Conservation (phyloP, 2,329 filamentous ascomycete genomes). For the Ascocoryne sarcoides region DNA sequence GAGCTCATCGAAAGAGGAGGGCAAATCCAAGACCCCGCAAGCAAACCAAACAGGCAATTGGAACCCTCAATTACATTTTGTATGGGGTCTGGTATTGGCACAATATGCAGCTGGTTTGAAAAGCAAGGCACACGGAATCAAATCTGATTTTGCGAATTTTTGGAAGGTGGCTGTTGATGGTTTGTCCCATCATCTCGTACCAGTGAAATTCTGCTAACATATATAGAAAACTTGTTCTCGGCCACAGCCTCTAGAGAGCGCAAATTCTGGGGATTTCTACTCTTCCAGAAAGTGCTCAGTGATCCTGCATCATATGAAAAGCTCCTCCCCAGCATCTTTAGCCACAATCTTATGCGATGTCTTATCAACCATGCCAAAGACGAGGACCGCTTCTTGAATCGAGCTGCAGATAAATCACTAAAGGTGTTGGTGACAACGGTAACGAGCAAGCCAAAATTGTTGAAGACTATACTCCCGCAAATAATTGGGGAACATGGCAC, state of each 20-base stretch:
- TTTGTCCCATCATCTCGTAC: conserved; percentile 34
- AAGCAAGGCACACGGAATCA: conserved; percentile 23
- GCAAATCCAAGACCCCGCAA: conserved; percentile 36
- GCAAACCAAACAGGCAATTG: conserved; percentile 55
- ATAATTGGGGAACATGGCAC: conserved; percentile 63
- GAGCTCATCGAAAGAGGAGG: conserved; percentile 45
- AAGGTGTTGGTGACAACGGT: conserved; percentile 60
- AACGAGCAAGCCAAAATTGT: conserved; percentile 49
- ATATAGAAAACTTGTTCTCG: conserved; percentile 70
- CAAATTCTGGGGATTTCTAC: conserved; percentile 84
- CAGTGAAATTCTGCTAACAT: conserved; percentile 12
- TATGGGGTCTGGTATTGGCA: conserved; percentile 72
- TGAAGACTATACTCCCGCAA: conserved; percentile 52
- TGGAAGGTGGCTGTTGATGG: conserved; percentile 84
- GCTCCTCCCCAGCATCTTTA: conserved; percentile 58
- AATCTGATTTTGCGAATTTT: conserved; percentile 58
- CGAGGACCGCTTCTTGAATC: conserved; percentile 70
- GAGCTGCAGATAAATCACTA: conserved; percentile 67
- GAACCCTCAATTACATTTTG: conserved; percentile 75
- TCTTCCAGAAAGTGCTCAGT: conserved; percentile 69
- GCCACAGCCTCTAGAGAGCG: conserved; percentile 75
- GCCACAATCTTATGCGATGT: conserved; percentile 72
- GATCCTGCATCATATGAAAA: conserved; percentile 38
- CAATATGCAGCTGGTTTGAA: conserved; percentile 35
- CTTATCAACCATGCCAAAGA: conserved; percentile 76